Evolutionary conservation across 1,139 yeast genomes (phyloP).

Genomic region (Zygotorulaspora mrakii): DNA sequence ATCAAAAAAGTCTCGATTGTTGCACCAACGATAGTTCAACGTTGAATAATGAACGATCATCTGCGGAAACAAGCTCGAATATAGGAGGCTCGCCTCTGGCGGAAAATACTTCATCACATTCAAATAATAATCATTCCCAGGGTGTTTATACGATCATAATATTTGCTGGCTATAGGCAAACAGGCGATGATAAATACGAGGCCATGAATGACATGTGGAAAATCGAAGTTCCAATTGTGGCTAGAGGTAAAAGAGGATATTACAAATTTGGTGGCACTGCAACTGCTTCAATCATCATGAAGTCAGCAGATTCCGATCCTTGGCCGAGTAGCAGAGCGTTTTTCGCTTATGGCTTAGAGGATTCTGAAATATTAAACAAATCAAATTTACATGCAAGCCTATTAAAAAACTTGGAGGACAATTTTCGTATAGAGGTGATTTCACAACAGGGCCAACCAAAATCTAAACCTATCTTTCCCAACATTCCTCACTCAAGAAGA

Average conservation of each 20-base stretch:
- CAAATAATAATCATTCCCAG: conserved; percentile 12
- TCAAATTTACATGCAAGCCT: conserved; percentile 17
- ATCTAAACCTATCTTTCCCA: conserved; percentile 18
- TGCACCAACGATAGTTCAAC: conserved; percentile 3
- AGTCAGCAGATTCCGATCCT: conserved; percentile 14
- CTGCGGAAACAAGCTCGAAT: conserved; percentile 4
- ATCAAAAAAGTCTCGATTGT: conserved; percentile 7
- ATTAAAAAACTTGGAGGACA: conserved; percentile 21
- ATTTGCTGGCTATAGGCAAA: conserved; percentile 44
- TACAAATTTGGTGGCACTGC: conserved; percentile 38
- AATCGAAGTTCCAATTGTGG: conserved; percentile 41
- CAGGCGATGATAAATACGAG: conserved; percentile 34
- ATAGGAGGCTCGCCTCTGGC: conserved; percentile 9
- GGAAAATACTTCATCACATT: conserved; percentile 6
- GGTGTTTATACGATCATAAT: conserved; percentile 36
- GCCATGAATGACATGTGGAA: conserved; percentile 49
- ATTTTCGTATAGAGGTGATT: conserved; percentile 22
- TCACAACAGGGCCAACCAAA: conserved; percentile 8
- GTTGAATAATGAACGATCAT: conserved; percentile 5
- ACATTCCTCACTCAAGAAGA: conserved; percentile 20
- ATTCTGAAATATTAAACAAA: conserved; percentile 16
- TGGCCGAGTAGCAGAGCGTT: conserved; percentile 40
- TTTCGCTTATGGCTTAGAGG: conserved; percentile 32
- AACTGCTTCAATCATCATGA: conserved; percentile 33
- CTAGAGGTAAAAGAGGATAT: conserved; percentile 37